These are phyloP conservation scores for Penicillium sp. DNA, from an alignment of 2,329 filamentous ascomycete genomes.

Conservation along the genomic window DNA sequence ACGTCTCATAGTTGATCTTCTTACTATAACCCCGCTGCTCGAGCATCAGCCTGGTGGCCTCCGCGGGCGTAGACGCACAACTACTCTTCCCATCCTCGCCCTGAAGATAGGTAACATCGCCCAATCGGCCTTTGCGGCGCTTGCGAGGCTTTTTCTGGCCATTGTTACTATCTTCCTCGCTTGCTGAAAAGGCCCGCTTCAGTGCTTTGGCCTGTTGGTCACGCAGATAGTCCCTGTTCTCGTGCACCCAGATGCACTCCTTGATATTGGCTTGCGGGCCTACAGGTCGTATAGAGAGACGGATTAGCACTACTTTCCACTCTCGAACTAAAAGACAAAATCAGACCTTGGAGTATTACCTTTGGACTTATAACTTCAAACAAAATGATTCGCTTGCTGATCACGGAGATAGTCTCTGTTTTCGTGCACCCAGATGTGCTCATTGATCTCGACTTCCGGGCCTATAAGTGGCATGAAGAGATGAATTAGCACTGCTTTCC, in stretches of 20 bases:
- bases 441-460: too few relatives aligned
- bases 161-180: constrained; percentile 33
- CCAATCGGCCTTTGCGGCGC: constrained; percentile 44
- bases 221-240: constrained; percentile 91
- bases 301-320: too few relatives aligned
- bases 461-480: too few relatives aligned
- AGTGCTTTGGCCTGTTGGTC: constrained; percentile 80
- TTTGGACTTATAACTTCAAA: too few relatives aligned
- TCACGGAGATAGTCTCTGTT: constrained; percentile 97
- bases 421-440: constrained; percentile 88
- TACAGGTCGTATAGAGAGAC: too few relatives aligned
- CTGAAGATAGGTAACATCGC: constrained; percentile 44
- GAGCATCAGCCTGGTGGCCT: constrained; percentile 65
- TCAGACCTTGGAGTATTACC: too few relatives aligned
- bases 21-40: constrained; percentile 67
- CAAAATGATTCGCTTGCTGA: too few relatives aligned
- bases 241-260: constrained; percentile 89
- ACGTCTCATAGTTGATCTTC: constrained; percentile 64
- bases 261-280: too few relatives aligned
- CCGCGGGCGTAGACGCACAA: constrained; percentile 63
- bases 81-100: constrained; percentile 62
- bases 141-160: constrained; percentile 44
- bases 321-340: too few relatives aligned
- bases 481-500: too few relatives aligned
- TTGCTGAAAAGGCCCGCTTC: constrained; percentile 61